These are phyloP conservation scores for Penicillium decumbens DNA, from an alignment of 2,329 filamentous ascomycete species.

Conservation along the genomic window DNA sequence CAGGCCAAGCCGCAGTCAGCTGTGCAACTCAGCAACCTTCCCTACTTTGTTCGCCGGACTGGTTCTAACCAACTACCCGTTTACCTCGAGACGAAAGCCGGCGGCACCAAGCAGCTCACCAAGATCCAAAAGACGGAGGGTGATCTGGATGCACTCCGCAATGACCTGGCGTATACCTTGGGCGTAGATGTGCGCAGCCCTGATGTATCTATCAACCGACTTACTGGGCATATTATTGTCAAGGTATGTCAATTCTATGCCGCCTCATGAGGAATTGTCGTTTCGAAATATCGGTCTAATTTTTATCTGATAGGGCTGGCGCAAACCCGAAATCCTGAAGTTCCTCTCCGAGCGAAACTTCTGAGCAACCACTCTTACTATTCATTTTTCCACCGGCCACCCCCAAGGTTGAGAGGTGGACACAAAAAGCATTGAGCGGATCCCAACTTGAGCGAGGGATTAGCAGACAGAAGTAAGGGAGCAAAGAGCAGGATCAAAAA, in stretches of 20 bases:
- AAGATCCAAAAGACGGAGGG: constrained; percentile 75
- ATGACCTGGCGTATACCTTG: constrained; percentile 59
- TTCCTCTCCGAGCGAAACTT: constrained; percentile 48
- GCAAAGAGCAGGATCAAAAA: constrained; percentile 16
- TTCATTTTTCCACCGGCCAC: not conserved
- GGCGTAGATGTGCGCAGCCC: constrained; percentile 46
- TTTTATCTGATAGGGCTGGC: constrained; percentile 43
- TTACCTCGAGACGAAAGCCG: constrained; percentile 68
- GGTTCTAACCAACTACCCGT: constrained; percentile 67
- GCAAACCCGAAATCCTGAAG: constrained; percentile 46
- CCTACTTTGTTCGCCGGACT: constrained; percentile 71
- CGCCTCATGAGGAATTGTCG: no score
- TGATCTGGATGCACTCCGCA: constrained; percentile 58
- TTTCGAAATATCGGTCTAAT: constrained; percentile 10
- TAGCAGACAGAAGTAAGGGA: constrained; percentile 6
- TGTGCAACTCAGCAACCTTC: constrained; percentile 45
- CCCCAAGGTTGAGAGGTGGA: not conserved
- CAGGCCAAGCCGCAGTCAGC: constrained; percentile 11
- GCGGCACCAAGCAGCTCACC: constrained; percentile 71
- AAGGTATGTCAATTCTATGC: constrained; percentile 50
- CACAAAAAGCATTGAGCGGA: constrained; percentile 14
- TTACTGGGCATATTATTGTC: constrained; percentile 70
- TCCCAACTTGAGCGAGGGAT: constrained; percentile 6
- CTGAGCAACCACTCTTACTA: constrained; percentile 21
- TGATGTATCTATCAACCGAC: constrained; percentile 50